Evolutionary conservation across 371 early-diverging fungal species (phyloP).

Genomic region (Mortierella sp.): DNA sequence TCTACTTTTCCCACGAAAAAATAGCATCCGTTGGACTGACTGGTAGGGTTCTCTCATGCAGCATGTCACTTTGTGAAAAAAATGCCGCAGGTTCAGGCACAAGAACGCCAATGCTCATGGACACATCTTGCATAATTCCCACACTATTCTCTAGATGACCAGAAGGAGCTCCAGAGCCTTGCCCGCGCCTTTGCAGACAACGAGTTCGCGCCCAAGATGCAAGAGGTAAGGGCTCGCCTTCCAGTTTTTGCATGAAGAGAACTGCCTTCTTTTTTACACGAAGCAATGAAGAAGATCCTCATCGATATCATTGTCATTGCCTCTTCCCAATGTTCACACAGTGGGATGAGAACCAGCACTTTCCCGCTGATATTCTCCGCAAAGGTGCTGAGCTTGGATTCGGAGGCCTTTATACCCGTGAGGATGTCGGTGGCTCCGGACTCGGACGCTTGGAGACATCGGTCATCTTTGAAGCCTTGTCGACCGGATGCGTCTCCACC

Average conservation of each 20-base stretch:
- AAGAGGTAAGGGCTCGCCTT: slow-evolving; percentile 41
- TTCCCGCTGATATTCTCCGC: slow-evolving; percentile 64
- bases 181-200: slow-evolving; percentile 67
- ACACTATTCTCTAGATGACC: slow-evolving; percentile 51
- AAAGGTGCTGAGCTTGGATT: slow-evolving; percentile 72
- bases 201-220: slow-evolving; percentile 69
- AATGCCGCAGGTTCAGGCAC: not conserved
- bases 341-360: slow-evolving; percentile 66
- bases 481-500: slow-evolving; percentile 68
- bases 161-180: slow-evolving; percentile 60
- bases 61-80: not conserved
- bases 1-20: not conserved
- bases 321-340: not conserved
- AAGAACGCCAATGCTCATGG: not conserved
- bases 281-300: not conserved
- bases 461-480: slow-evolving; percentile 70
- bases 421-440: slow-evolving; percentile 63
- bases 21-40: slow-evolving; percentile 48
- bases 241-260: not conserved
- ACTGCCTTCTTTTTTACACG: not conserved
- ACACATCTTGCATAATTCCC: not conserved
- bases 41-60: slow-evolving; percentile 19
- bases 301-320: not conserved
- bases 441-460: slow-evolving; percentile 66
- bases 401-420: slow-evolving; percentile 64